phyloP scores from a whole-genome alignment of 2,329 filamentous ascomycete species.

The Colletotrichum cereale region DNA sequence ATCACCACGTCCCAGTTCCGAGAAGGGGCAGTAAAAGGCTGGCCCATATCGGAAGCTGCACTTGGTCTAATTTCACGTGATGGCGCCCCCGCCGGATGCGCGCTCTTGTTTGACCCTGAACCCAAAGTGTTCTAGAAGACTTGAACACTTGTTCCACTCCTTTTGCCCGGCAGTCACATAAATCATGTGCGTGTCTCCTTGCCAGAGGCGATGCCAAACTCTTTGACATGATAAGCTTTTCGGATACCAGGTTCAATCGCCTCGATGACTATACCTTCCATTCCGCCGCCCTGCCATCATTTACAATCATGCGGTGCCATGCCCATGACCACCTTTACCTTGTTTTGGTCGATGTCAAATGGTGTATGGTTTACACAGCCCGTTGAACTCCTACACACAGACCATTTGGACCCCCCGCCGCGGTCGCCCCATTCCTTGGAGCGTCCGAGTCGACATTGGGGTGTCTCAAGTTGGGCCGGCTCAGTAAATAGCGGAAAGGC shows the following conservation, averaged over 20 bases:
- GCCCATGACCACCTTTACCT: not conserved
- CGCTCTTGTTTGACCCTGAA: not conserved
- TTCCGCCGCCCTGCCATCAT: not conserved
- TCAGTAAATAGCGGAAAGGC: not conserved
- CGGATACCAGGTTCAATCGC: too few relatives aligned
- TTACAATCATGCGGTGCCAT: not conserved
- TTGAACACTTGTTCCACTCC: not conserved
- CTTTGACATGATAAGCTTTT: not conserved
- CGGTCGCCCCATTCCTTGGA: not conserved
- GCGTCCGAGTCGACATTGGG: not conserved
- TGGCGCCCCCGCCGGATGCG: not conserved
- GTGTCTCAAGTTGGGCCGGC: not conserved
- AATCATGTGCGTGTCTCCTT: too few relatives aligned
- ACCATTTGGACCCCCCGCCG: not conserved
- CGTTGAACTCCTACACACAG: not conserved
- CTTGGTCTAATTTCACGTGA: not conserved
- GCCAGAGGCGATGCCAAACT: not conserved
- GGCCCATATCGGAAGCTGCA: not conserved
- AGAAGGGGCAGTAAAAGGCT: not conserved
- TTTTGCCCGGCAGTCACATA: not conserved
- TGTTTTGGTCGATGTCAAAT: not conserved
- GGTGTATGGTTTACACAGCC: not conserved
- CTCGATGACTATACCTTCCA: not conserved
- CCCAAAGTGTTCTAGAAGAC: slow-evolving; percentile 26
- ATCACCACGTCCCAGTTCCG: not conserved